Conservation (phyloP, 1,284 basidiomycete species). For the Macrocystidia cucumis region DNA sequence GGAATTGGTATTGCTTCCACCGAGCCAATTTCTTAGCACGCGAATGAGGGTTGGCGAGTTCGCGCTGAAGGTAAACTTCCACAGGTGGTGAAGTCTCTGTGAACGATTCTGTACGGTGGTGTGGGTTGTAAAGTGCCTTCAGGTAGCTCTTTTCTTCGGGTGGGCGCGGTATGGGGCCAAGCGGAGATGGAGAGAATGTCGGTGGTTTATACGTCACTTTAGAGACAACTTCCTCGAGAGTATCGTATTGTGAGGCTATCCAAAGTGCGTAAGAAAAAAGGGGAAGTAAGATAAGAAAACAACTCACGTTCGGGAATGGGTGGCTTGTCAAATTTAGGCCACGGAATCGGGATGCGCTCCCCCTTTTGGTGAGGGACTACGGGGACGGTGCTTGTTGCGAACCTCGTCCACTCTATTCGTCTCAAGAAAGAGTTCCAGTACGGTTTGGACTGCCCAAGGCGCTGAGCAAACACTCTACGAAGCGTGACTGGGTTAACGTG, state of each 20-base stretch:
- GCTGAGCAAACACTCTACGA: slow-evolving; percentile 66
- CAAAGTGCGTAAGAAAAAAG: slow-evolving; percentile 4
- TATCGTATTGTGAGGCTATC: slow-evolving; percentile 52
- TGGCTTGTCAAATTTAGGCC: slow-evolving; percentile 49
- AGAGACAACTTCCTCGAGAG: slow-evolving; percentile 43
- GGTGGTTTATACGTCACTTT: slow-evolving; percentile 65
- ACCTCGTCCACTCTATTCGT: slow-evolving; percentile 58
- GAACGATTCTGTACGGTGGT: slow-evolving; percentile 24
- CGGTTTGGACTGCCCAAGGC: slow-evolving; percentile 52
- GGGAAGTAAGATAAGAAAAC: slow-evolving; percentile 2
- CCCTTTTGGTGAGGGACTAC: slow-evolving; percentile 37
- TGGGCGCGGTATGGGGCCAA: slow-evolving; percentile 29
- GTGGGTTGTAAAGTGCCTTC: slow-evolving; percentile 44
- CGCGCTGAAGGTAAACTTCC: slow-evolving; percentile 55
- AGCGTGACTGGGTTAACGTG: slow-evolving; percentile 1
- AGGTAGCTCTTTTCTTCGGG: slow-evolving; percentile 54
- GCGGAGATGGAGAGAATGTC: slow-evolving; percentile 30
- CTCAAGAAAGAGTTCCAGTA: slow-evolving; percentile 43
- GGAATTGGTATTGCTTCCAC: slow-evolving; percentile 50
- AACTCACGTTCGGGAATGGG: slow-evolving; percentile 40
- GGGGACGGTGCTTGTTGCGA: slow-evolving; percentile 57
- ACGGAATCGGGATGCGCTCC: slow-evolving; percentile 47
- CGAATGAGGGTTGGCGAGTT: slow-evolving; percentile 73
- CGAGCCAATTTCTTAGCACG: slow-evolving; percentile 72
- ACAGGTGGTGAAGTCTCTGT: slow-evolving; percentile 49